Percentiles rank a stretch among this genome's conserved stretches.
Evolutionary conservation across 2,329 filamentous ascomycete species (phyloP).

Genomic region (Alternaria viburni): DNA sequence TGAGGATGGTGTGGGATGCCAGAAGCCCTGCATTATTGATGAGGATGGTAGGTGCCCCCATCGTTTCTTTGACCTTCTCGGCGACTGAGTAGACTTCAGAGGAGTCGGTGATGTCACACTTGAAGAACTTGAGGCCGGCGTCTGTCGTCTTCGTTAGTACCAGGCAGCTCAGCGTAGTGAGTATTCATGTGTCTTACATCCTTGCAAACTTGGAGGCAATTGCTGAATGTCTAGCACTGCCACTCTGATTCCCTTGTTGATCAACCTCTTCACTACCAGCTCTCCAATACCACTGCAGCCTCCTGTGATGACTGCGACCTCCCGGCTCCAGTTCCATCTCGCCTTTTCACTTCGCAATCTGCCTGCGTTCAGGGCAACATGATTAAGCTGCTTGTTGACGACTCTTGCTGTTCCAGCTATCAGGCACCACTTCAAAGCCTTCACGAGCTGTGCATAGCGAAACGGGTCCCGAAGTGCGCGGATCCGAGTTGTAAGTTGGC

Average conservation of each 20-base stretch:
- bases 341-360: conserved; percentile 44
- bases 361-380: conserved; percentile 49
- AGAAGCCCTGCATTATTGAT: conserved; percentile 48
- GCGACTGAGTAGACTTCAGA: conserved; percentile 34
- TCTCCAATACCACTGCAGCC: conserved; percentile 48
- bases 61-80: conserved; percentile 21
- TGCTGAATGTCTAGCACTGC: conserved; percentile 44
- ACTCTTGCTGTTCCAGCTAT: conserved; percentile 40
- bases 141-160: conserved; percentile 22
- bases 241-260: conserved; percentile 36
- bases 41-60: conserved; percentile 42
- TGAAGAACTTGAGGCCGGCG: conserved; percentile 37
- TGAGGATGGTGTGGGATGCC: conserved; percentile 38
- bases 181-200: conserved; percentile 23
- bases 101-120: conserved; percentile 44
- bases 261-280: conserved; percentile 36
- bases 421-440: conserved; percentile 38
- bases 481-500: conserved; percentile 26
- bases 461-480: conserved; percentile 32
- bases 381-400: conserved; percentile 38
- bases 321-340: conserved; percentile 40
- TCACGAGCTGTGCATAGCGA: conserved; percentile 26
- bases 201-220: conserved; percentile 34
- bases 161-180: neutral
- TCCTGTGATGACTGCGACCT: conserved; percentile 47